Conservation (phyloP, 116 monocot genomes). For the Cymodocea nodosa region DNA sequence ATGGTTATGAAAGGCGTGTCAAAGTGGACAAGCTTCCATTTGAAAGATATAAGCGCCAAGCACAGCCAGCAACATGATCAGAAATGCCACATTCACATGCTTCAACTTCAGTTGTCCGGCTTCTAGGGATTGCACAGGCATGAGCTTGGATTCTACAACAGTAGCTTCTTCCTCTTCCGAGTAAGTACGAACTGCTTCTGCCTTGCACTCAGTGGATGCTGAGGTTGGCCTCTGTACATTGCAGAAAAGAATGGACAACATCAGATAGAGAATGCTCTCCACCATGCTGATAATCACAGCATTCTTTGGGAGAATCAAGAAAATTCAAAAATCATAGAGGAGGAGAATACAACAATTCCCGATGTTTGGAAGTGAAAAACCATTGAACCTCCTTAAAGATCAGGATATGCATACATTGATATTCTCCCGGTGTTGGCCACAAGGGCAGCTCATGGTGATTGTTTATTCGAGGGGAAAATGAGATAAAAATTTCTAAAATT, state of each 20-base stretch:
- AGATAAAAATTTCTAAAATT: no score
- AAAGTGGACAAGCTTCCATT: conserved; percentile 1
- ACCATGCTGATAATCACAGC: not conserved
- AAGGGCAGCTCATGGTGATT: no score
- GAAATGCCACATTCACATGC: not conserved
- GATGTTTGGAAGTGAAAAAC: no score
- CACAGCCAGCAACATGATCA: conserved; percentile 5
- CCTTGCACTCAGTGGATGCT: not conserved
- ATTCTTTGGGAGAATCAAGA: not conserved
- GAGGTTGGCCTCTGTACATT: not conserved
- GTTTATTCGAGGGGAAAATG: no score
- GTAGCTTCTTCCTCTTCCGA: not conserved
- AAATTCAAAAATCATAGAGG: not conserved
- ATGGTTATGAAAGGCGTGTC: not conserved
- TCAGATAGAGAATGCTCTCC: not conserved
- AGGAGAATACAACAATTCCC: no score
- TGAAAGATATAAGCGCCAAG: conserved; percentile 4
- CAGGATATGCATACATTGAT: no score
- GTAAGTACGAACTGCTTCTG: not conserved
- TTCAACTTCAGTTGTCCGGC: conserved; percentile 1
- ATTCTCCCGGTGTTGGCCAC: no score
- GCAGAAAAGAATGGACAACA: not conserved
- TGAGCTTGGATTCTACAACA: not conserved
- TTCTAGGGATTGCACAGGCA: conserved; percentile 5
- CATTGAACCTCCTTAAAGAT: no score